Conservation (phyloP, 306 rosid genomes). For the Prunus mume region DNA sequence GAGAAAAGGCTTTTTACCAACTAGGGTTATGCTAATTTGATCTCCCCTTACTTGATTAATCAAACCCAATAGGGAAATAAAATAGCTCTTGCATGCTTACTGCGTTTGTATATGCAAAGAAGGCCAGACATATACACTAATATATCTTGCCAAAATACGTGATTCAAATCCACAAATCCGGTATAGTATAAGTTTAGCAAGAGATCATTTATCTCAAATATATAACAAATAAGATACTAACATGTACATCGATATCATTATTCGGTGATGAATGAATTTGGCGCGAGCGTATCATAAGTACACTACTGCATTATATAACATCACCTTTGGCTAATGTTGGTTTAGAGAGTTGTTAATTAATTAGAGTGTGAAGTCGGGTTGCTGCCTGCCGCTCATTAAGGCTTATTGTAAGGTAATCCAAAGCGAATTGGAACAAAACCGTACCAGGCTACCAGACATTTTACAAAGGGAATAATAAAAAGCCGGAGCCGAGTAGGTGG, state of each 20-base stretch:
- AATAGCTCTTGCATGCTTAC: background rate
- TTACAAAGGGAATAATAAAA: background rate
- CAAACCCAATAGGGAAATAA: background rate
- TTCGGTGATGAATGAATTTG: too few species aligned
- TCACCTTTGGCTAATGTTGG: background rate
- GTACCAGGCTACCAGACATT: background rate
- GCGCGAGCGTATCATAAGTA: background rate
- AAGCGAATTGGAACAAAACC: background rate
- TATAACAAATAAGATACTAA: background rate
- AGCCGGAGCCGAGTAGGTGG: background rate
- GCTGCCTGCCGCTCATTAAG: background rate
- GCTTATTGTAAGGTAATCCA: background rate
- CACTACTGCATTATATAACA: background rate
- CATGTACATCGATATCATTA: background rate
- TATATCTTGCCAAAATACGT: too few species aligned
- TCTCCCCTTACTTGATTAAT: background rate
- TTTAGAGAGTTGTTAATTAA: background rate
- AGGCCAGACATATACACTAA: background rate
- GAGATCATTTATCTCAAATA: background rate
- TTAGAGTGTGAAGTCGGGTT: background rate
- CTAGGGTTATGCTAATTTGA: background rate
- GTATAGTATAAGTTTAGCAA: background rate
- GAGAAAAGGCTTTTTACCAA: background rate
- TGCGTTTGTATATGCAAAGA: background rate
- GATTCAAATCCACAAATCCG: too few species aligned